Base-by-base conservation (phyloP, 257 asterid species). In the Perilla frutescens region DNA sequence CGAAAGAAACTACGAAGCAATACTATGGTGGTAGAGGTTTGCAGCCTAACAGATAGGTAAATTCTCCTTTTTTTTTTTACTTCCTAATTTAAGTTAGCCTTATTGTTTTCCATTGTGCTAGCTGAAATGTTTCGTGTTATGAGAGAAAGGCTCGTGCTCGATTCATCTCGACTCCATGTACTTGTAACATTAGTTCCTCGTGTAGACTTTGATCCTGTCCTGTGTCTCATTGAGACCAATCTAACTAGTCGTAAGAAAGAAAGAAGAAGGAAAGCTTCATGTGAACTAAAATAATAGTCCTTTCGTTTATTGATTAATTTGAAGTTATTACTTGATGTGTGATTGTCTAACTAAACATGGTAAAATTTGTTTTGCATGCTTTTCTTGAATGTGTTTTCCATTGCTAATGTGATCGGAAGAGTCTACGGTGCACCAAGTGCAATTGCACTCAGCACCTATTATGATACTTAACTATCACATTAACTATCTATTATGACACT, bases 21-120 rank as follows among this genome's bases (percentile, higher is more conserved):
- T 93, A 93, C 75, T 93, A 91, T 77, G 91, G 98, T 44, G 87
- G 91, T 47, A 74, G 76, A 3, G 96, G 97, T 29, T 82, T 93
- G 77, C 98, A 93, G 76, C 77, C 97, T 48, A 91, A 84, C 77
- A 82, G 83, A 81, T 89, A 85, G 83, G 75, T 66, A 13, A 59
- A 75, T 80, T 72, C 57, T 20, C 6, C 54, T 37, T 77, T 39
- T 20, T 39, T 20, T 59, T 20, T 37, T n/a, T 9, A 7, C 47
- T 50, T 62, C 62, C 8, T 3, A 9, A 15, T 72, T 37, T 55
- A 41, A 4, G 73, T 36, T 47, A 61, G 29, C 31, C 48, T n/a
- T 50, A 29, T 54, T 48, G 34, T 48, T 62, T 39, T 29, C 50
- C 9, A n/a, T 78, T 12, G 41, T 66, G 26, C 32, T 47, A 12